Conservation (phyloP, 345 rosid species). For the thale cress (Arabidopsis thaliana) region DNA sequence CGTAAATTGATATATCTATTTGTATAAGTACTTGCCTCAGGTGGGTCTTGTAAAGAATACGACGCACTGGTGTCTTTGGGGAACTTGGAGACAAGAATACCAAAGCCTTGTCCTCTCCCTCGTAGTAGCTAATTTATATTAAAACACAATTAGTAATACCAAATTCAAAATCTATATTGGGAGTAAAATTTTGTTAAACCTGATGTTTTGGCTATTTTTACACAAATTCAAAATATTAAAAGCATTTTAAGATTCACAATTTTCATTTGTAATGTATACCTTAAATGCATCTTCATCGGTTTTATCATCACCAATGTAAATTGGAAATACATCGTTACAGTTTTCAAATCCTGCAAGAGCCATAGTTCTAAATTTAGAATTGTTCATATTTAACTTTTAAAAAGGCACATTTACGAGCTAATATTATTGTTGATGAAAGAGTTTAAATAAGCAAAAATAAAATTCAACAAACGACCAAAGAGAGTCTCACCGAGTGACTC, state of each 20-base stretch:
- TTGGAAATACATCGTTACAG: slow-evolving; percentile 74
- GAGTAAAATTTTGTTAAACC: background rate
- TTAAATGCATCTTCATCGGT: slow-evolving; percentile 98
- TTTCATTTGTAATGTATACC: slow-evolving; percentile 54
- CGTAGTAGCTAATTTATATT: slow-evolving; percentile 58
- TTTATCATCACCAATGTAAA: slow-evolving; percentile 92
- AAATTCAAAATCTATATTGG: background rate
- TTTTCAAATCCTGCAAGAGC: slow-evolving; percentile 69
- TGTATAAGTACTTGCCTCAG: slow-evolving; percentile 48
- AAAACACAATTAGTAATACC: background rate
- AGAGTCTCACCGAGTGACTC: slow-evolving; percentile 81
- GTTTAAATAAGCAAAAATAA: background rate
- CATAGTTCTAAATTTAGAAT: slow-evolving; percentile 2
- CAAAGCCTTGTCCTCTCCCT: slow-evolving; percentile 90
- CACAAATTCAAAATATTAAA: background rate
- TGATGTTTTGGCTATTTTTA: too few relatives aligned
- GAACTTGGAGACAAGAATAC: slow-evolving; percentile 87
- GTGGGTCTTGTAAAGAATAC: slow-evolving; percentile 84
- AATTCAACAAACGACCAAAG: background rate
- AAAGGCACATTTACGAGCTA: background rate
- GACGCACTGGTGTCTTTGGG: slow-evolving; percentile 93
- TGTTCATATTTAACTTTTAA: background rate
- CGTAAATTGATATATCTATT: background rate
- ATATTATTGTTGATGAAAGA: background rate
- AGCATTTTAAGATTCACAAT: background rate